Evolutionary conservation across 2,329 filamentous ascomycete species (phyloP), one percentile per base, ranked within the genome.

Genomic region (Ophiosphaerella korrae): DNA sequence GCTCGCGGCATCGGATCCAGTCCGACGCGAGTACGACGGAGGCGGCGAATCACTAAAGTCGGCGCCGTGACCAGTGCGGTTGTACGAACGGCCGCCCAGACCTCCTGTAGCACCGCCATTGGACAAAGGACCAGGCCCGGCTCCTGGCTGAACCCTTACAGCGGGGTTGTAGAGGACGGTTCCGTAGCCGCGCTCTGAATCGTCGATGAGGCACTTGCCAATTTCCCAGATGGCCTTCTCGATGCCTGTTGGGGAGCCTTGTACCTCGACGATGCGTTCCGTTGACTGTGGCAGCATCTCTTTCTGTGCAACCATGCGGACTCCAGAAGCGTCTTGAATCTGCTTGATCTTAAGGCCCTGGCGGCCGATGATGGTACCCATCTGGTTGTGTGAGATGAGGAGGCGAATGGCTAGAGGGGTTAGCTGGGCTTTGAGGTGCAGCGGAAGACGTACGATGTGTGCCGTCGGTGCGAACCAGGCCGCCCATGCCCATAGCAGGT

Each of bases 211-310:
- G 75, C 94, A 99, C 79, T 97, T 97, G 81, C 91, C 94, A 69
- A 99, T 99, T 75, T 99, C 94, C 94, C 94, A 97, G 48, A 96
- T 84, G 57, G 94, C 93, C 73, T 92, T 92, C 77, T 97, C 92
- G 66, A 99, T 96, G 53, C 93, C 92, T 48, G 96, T 92, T 13
- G 94, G 92, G 14, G 89, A 93, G 64, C 94, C 94, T 74, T 97
- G 92, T 39, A 99, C 88, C 74, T 99, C 94, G 60, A 99, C 94
- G 66, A 99, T 92, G 60, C 94, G 89, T 80, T 99, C 94, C 31
- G 94, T 99, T 5, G 94, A 99, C 76, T 99, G 94, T 32, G 94
- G 94, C 7, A 99, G 87, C 94, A 99, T 99, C 71, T 99, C 94
- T 79, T 99, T 99, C 77, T 99, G 94, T 35, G 94, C 94, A 42